These are phyloP conservation scores for Diaporthe destruens DNA, from an alignment of 2,329 filamentous ascomycete genomes.

Conservation along the genomic window DNA sequence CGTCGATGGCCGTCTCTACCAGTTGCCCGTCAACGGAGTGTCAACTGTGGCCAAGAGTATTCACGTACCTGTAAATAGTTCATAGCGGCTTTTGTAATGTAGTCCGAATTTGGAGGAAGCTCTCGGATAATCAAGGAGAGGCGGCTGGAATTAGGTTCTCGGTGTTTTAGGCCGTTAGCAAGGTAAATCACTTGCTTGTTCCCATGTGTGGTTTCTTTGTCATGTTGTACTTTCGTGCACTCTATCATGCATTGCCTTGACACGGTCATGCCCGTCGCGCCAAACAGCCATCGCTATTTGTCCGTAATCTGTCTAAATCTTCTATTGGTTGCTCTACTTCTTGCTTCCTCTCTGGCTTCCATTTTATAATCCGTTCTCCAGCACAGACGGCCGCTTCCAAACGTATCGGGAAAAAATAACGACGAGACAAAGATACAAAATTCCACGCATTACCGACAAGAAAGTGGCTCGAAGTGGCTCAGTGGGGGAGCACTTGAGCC, in stretches of 20 bases:
- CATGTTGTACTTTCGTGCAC: neutral
- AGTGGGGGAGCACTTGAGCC: slow-evolving; percentile 17
- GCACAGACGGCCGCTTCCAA: neutral
- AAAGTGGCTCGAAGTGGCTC: neutral
- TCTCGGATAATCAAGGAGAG: too few relatives aligned
- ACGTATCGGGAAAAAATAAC: too few relatives aligned
- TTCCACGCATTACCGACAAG: neutral
- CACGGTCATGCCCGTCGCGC: neutral
- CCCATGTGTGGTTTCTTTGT: neutral
- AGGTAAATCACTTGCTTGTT: neutral
- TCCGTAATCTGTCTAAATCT: neutral
- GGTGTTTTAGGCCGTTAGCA: neutral
- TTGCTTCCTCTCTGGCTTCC: neutral
- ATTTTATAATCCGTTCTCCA: neutral
- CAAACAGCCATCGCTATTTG: neutral
- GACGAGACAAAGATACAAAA: neutral
- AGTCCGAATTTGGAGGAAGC: too few relatives aligned
- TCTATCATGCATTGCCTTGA: neutral
- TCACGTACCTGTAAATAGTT: too few relatives aligned
- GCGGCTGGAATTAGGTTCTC: neutral
- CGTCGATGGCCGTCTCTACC: neutral
- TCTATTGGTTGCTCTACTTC: neutral
- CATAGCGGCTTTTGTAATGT: too few relatives aligned
- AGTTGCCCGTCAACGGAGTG: neutral
- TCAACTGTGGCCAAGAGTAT: neutral